These are phyloP conservation scores for Ogataea siamensis DNA, from an alignment of 805 yeast species.

Conservation along the genomic window DNA sequence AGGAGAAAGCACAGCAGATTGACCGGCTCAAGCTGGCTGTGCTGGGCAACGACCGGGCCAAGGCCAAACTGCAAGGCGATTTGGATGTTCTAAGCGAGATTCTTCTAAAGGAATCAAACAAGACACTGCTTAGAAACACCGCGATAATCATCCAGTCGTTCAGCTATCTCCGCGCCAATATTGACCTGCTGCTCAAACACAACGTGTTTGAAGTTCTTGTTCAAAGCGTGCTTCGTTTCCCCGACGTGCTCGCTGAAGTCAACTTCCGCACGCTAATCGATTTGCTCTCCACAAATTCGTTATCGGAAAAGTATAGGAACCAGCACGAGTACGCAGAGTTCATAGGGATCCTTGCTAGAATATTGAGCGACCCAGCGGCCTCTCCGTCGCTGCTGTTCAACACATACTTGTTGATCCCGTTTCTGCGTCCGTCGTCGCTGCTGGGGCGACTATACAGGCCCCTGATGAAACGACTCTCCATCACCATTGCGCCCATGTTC, in stretches of 20 bases:
- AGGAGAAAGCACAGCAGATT: conserved; percentile 12
- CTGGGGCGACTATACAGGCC: conserved; percentile 22
- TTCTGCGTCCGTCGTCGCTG: conserved; percentile 13
- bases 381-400: conserved; percentile 21
- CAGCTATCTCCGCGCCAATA: conserved; percentile 24
- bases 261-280: conserved; percentile 29
- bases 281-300: conserved; percentile 23
- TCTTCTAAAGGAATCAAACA: conserved; percentile 17
- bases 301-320: conserved; percentile 10
- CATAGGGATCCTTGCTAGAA: conserved; percentile 14
- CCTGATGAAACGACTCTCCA: conserved; percentile 24
- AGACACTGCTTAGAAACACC: conserved; percentile 19
- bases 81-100: conserved; percentile 16
- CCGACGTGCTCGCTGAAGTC: conserved; percentile 22
- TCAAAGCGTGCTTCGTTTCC: conserved; percentile 20
- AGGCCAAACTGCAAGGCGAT: conserved; percentile 16
- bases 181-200: conserved; percentile 20
- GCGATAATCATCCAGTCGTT: conserved; percentile 31
- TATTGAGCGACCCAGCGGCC: conserved; percentile 13
- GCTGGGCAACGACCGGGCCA: conserved; percentile 33
- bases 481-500: conserved; percentile 24
- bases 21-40: conserved; percentile 21
- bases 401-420: conserved; percentile 28
- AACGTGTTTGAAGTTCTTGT: conserved; percentile 19
- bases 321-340: conserved; percentile 15